These are phyloP conservation scores for Stagonosporopsis tanaceti DNA, from an alignment of 2,329 filamentous ascomycete genomes.

Conservation along the genomic window DNA sequence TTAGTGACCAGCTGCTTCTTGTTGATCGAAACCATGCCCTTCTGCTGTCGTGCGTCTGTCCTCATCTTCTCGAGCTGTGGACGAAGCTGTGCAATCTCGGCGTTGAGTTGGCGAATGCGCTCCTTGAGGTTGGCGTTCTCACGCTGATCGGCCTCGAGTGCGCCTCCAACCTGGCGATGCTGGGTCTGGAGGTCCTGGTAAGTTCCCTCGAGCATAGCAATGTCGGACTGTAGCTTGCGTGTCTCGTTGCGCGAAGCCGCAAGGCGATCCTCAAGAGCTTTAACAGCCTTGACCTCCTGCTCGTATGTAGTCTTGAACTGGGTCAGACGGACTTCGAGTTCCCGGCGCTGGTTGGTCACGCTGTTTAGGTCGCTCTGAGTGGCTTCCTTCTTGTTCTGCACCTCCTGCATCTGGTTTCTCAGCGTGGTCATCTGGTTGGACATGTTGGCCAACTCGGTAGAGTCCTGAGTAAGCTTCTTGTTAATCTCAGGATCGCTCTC, in stretches of 20 bases:
- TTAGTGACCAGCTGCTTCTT: conserved; percentile 95
- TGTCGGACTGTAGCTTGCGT: conserved; percentile 82
- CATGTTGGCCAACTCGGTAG: conserved; percentile 90
- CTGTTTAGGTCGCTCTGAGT: conserved; percentile 85
- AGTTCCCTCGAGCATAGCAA: conserved; percentile 80
- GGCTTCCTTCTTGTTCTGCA: conserved; percentile 79
- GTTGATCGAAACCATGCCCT: conserved; percentile 95
- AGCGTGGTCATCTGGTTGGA: conserved; percentile 94
- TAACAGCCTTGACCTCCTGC: conserved; percentile 88
- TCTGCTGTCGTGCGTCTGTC: conserved; percentile 91
- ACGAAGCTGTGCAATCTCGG: conserved; percentile 82
- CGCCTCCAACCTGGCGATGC: conserved; percentile 76
- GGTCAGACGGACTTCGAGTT: conserved; percentile 86
- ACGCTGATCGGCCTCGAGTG: conserved; percentile 84
- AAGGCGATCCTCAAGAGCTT: conserved; percentile 83
- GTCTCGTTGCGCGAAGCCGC: conserved; percentile 79
- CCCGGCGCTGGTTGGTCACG: conserved; percentile 85
- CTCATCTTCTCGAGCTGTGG: conserved; percentile 93
- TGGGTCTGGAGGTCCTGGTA: conserved; percentile 84
- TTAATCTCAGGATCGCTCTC: conserved; percentile 88
- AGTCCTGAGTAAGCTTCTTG: conserved; percentile 87
- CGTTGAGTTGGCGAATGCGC: conserved; percentile 82
- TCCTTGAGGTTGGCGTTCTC: conserved; percentile 89
- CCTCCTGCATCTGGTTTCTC: conserved; percentile 92
- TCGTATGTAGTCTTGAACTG: conserved; percentile 91